Conservation (phyloP, 352 stramenopile species). For the Phytophthora hibernalis region DNA sequence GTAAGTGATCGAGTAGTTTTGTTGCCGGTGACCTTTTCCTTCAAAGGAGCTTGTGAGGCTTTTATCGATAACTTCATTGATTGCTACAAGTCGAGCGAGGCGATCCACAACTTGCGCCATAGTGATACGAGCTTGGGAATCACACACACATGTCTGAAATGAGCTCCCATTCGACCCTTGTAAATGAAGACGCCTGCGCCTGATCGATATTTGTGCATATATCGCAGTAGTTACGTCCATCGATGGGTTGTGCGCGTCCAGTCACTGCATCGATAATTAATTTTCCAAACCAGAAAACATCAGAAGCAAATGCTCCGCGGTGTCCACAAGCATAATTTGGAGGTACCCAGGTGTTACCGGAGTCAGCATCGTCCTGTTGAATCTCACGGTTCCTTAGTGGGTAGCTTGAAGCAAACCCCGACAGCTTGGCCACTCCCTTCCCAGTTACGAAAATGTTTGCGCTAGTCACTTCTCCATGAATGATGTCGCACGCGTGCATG, state of each 20-base stretch:
- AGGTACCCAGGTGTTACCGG: not conserved
- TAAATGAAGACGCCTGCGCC: not conserved
- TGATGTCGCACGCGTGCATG: not conserved
- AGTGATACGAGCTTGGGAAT: not conserved
- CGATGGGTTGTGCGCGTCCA: not conserved
- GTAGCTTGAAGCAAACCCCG: not conserved
- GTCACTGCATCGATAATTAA: not conserved
- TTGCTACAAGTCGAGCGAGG: not conserved
- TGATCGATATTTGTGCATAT: not conserved
- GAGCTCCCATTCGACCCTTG: not conserved
- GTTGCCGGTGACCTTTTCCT: too few relatives aligned
- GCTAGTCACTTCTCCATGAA: not conserved
- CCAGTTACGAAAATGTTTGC: not conserved
- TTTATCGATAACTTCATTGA: not conserved
- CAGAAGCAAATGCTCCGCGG: not conserved
- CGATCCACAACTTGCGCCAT: slow-evolving; percentile 2
- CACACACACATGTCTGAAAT: not conserved
- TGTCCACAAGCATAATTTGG: not conserved
- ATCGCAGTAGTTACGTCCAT: not conserved
- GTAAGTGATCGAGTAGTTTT: not conserved
- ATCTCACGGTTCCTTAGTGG: not conserved
- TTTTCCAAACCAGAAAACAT: not conserved
- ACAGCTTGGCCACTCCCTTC: not conserved
- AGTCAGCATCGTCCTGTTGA: not conserved
- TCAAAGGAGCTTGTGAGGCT: not conserved